Percentiles rank a stretch among this genome's conserved stretches.
Conservation (phyloP, 2,329 filamentous ascomycete genomes). For the Hypoxylon sp. region DNA sequence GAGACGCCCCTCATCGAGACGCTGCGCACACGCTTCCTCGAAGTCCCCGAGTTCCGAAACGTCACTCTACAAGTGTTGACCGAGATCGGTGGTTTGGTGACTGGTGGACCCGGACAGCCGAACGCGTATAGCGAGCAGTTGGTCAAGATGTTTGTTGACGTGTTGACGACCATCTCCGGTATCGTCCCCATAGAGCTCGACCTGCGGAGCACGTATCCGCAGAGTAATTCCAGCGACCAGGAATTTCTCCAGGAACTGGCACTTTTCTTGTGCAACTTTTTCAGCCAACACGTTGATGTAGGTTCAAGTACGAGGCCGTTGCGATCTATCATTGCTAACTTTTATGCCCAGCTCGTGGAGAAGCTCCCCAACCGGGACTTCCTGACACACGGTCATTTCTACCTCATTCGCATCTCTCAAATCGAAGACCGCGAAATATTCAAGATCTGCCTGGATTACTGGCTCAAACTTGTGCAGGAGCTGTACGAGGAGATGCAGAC, state of each 20-base stretch:
- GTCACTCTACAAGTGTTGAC: conserved; percentile 96
- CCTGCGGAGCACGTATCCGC: conserved; percentile 89
- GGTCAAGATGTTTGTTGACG: conserved; percentile 98
- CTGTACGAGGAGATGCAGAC: conserved; percentile 99
- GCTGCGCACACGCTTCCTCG: conserved; percentile 89
- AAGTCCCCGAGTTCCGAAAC: conserved; percentile 95
- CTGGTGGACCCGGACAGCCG: conserved; percentile 74
- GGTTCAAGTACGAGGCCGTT: conserved; percentile 45
- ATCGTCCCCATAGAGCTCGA: conserved; percentile 94
- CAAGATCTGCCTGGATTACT: conserved; percentile 99
- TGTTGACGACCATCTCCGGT: conserved; percentile 89
- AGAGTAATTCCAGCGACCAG: conserved; percentile 92
- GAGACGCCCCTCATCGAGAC: conserved; percentile 97
- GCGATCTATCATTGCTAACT: conserved; percentile 35
- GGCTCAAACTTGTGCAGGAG: conserved; percentile 98
- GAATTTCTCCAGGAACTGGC: conserved; percentile 98
- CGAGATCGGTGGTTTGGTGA: conserved; percentile 94
- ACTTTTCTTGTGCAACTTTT: conserved; percentile 96
- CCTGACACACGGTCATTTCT: conserved; percentile 95
- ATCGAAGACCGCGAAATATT: conserved; percentile 99
- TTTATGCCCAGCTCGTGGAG: conserved; percentile 79
- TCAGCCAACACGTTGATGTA: conserved; percentile 89
- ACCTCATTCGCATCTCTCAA: conserved; percentile 97
- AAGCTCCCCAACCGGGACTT: conserved; percentile 95
- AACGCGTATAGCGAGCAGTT: conserved; percentile 93